These are phyloP conservation scores for Petrea volubilis DNA, from an alignment of 257 asterid genomes.

Conservation along the genomic window DNA sequence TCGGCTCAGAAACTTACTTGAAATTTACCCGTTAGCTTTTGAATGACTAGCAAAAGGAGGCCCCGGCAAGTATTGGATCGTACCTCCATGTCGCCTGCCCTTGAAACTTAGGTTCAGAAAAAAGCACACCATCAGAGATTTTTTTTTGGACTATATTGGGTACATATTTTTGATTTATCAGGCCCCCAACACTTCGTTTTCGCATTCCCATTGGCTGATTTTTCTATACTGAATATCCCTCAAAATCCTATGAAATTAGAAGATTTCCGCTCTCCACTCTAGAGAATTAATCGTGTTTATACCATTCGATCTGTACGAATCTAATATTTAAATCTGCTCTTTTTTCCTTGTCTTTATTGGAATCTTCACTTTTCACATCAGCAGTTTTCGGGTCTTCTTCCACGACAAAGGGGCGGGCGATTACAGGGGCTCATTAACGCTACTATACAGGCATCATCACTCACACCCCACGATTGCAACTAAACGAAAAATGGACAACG, in stretches of 20 bases:
- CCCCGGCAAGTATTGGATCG: not conserved
- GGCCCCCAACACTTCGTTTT: conserved; percentile 16
- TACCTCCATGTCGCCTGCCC: no score
- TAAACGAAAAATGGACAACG: no score
- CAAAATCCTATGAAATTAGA: conserved; percentile 3
- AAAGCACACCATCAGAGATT: no score
- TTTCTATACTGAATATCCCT: conserved; percentile 20
- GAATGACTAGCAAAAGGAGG: not conserved
- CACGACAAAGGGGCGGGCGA: not conserved
- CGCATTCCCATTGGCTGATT: conserved; percentile 34
- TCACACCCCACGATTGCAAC: no score
- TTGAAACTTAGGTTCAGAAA: not conserved
- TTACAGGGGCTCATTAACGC: not conserved
- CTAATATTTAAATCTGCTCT: conserved; percentile 1
- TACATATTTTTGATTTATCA: conserved; percentile 1
- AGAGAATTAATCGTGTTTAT: not conserved
- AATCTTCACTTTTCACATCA: conserved; percentile 3
- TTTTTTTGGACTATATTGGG: conserved; percentile 22
- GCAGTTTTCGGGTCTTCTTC: not conserved
- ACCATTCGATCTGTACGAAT: not conserved
- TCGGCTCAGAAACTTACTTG: not conserved
- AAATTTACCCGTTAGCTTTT: not conserved
- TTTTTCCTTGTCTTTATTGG: not conserved
- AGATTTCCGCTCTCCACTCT: not conserved
- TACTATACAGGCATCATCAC: no score